Evolutionary conservation across 176 grass and related monocot species (phyloP).

Genomic region (Juncus inflexus): DNA sequence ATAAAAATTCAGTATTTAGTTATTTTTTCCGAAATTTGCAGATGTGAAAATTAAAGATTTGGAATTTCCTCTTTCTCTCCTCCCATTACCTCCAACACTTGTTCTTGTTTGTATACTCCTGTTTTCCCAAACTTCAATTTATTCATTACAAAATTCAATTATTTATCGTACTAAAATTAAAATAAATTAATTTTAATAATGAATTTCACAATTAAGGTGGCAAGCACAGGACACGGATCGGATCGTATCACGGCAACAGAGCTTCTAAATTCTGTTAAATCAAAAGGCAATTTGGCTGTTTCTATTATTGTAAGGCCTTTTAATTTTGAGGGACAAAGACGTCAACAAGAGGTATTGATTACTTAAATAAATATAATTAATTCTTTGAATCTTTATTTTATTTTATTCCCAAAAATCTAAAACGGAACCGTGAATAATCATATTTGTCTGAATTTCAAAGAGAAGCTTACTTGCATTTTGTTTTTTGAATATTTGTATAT

Average conservation of each 20-base stretch:
- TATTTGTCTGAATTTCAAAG: background rate
- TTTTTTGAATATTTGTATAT: too few species aligned
- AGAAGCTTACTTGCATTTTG: too few species aligned
- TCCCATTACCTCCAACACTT: conserved; percentile 58
- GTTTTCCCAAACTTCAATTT: conserved; percentile 22
- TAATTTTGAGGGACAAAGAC: conserved; percentile 86
- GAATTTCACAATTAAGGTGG: conserved; percentile 46
- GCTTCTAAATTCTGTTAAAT: conserved; percentile 68
- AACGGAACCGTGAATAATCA: background rate
- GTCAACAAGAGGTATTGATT: conserved; percentile 56
- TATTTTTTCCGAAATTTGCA: conserved; percentile 41
- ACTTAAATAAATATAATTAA: background rate
- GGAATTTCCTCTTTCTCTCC: conserved; percentile 53
- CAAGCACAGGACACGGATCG: conserved; percentile 62
- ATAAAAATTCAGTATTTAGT: conserved; percentile 18
- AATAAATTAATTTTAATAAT: conserved; percentile 27
- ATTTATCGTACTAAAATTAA: conserved; percentile 4
- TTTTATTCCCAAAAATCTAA: too few species aligned
- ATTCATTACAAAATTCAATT: conserved; percentile 16
- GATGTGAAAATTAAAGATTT: conserved; percentile 47
- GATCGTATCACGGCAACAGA: conserved; percentile 74
- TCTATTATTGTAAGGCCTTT: conserved; percentile 92
- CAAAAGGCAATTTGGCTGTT: conserved; percentile 55
- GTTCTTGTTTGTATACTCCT: conserved; percentile 92
- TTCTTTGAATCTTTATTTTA: background rate